Conservation (phyloP, 2,329 filamentous ascomycete species). For the Penicillium hesseltinei region DNA sequence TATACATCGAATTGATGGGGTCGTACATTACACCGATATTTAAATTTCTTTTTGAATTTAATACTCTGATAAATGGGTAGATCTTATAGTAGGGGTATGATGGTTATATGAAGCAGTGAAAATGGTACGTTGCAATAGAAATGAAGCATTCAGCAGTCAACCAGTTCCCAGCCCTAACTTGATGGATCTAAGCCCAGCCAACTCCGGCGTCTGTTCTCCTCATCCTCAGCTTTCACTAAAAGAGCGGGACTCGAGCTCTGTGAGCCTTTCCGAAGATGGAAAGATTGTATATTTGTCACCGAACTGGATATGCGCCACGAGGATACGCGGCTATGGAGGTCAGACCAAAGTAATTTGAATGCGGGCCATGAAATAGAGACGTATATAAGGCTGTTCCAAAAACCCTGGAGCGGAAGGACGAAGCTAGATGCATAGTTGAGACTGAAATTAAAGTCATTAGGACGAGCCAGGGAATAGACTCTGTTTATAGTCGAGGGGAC, state of each 20-base stretch:
- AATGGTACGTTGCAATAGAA: background rate
- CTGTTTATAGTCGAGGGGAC: slow-evolving; percentile 74
- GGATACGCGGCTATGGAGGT: slow-evolving; percentile 3
- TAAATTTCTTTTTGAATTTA: background rate
- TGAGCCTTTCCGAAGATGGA: background rate
- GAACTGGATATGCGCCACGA: background rate
- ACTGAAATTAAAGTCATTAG: slow-evolving; percentile 52
- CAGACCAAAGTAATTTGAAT: slow-evolving; percentile 44
- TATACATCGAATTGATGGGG: slow-evolving; percentile 14
- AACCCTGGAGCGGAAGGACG: slow-evolving; percentile 76
- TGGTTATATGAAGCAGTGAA: background rate
- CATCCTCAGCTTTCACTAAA: background rate
- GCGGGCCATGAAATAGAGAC: slow-evolving; percentile 66
- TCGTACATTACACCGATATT: background rate
- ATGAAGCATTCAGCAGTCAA: background rate
- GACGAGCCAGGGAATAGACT: slow-evolving; percentile 65
- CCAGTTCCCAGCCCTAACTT: background rate
- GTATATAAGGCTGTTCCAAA: slow-evolving; percentile 83
- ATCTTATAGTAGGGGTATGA: background rate
- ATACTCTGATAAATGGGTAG: background rate
- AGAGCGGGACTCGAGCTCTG: background rate
- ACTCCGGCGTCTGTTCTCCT: background rate
- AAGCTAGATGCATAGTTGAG: slow-evolving; percentile 70
- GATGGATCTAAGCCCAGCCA: slow-evolving; percentile 3
- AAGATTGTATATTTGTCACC: background rate